Evolutionary conservation across 371 early-diverging fungal genomes (phyloP).

Genomic region (Rhizomucor miehei): DNA sequence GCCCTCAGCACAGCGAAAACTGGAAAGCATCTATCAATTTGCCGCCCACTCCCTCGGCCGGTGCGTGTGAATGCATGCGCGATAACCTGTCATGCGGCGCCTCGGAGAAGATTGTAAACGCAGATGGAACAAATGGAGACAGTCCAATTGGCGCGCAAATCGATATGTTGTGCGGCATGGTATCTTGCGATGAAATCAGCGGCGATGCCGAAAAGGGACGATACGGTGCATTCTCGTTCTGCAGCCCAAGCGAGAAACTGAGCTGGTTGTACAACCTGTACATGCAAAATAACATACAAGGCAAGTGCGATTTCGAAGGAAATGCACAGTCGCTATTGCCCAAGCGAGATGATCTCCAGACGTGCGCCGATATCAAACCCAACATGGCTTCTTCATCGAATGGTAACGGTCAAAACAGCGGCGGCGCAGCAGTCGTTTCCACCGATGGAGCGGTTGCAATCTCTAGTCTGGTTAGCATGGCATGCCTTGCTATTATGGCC

Average conservation of each 20-base stretch:
- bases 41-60: constrained; percentile 70
- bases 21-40: constrained; percentile 62
- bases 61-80: constrained; percentile 69
- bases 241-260: constrained; percentile 49
- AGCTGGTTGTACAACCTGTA: constrained; percentile 42
- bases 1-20: constrained; percentile 49
- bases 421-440: not conserved
- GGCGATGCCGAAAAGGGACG: constrained; percentile 49
- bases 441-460: no score
- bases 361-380: constrained; percentile 29
- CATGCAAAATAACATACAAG: constrained; percentile 17
- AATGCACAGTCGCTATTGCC: constrained; percentile 30
- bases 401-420: not conserved
- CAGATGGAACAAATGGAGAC: constrained; percentile 12
- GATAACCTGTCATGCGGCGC: constrained; percentile 60
- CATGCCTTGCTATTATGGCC: no score
- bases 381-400: constrained; percentile 5
- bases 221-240: constrained; percentile 59
- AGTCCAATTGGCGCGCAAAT: constrained; percentile 30
- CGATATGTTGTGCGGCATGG: constrained; percentile 52
- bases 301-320: constrained; percentile 39
- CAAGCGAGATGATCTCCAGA: constrained; percentile 26
- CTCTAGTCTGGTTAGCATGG: no score
- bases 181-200: constrained; percentile 52
- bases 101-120: constrained; percentile 38